phyloP scores from a whole-genome alignment of 768 basidiomycete species.

The Suillus spraguei region DNA sequence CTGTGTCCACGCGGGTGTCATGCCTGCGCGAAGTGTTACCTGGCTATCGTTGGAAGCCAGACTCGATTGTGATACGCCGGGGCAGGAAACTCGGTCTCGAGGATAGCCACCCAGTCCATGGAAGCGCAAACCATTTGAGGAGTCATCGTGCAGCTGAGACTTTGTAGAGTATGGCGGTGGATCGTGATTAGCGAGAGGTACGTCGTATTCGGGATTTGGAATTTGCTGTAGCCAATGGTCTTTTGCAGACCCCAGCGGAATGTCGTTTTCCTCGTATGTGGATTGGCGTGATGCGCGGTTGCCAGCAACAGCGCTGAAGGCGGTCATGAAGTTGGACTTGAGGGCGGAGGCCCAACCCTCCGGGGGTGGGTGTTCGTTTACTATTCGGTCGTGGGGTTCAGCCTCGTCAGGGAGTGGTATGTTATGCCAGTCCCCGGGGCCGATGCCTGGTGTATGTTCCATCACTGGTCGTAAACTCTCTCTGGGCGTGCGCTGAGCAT shows the following conservation, averaged over 20 bases:
- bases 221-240: slow-evolving; percentile 7
- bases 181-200: not conserved
- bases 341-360: slow-evolving; percentile 47
- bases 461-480: slow-evolving; percentile 12
- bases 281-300: slow-evolving; percentile 31
- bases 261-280: not conserved
- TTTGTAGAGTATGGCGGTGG: not conserved
- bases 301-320: slow-evolving; percentile 52
- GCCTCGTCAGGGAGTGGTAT: not conserved
- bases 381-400: not conserved
- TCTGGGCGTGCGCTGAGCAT: slow-evolving; percentile 12
- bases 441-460: slow-evolving; percentile 17
- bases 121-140: slow-evolving; percentile 41
- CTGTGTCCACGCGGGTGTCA: slow-evolving; percentile 10
- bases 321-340: slow-evolving; percentile 47
- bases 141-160: slow-evolving; percentile 23
- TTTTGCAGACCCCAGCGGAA: slow-evolving; percentile 6
- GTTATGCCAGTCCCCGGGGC: slow-evolving; percentile 14
- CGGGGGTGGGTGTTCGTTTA: not conserved
- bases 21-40: slow-evolving; percentile 14
- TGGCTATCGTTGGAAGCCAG: slow-evolving; percentile 11
- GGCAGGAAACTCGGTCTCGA: slow-evolving; percentile 14
- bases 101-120: slow-evolving; percentile 24
- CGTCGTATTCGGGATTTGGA: slow-evolving; percentile 6
- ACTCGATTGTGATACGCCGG: slow-evolving; percentile 4